Base-by-base conservation (phyloP, 75 land plant species). In the Picea sitchensis region DNA sequence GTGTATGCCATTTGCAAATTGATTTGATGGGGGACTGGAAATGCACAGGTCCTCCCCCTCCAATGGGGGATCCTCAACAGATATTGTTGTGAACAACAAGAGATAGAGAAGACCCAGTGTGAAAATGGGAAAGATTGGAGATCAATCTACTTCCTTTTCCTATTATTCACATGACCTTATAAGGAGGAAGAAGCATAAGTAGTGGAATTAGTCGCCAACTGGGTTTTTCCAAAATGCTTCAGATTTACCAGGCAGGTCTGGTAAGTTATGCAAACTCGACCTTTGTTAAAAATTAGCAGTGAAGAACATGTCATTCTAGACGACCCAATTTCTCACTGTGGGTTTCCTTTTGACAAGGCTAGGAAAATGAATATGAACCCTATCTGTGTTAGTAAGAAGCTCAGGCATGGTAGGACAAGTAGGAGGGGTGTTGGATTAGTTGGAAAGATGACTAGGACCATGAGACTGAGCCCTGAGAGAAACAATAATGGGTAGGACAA, bases 71-170 rank as follows among this genome's bases (percentile, higher is more conserved):
- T 36, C 20, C 8, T 30, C 38, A 2, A 31, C 76, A 9, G 76
- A 74, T 74, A 23, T n/a, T 4, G 76, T 74, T 20, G 76, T 74
- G 76, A 74, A 74, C 58, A 74, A 58, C 76, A 93, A 93, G 87
- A 80, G 94, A 44, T 91, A 86, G 76, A 84, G 96, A 62, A 82
- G 93, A 20, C 96, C 96, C 30, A 93, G 90, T 73, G 96, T 93
- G 67, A 80, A 93, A n/a, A 69, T 93, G 58, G 96, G 93, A 59
- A 93, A 91, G 21, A 84, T 91, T 61, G 91, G 91, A 51, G 88
- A 87, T 41, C 85, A 76, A 54, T 80, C 86, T 13, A 76, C 85
- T 26, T 1, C 38, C 38, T 36, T 2, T 31, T 77, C 85, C 17
- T 47, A 54, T 59, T 32, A 5, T 13, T 34, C 36, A 14, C 63